phyloP scores from a whole-genome alignment of 306 rosid species.

The Cicer arietinum region DNA sequence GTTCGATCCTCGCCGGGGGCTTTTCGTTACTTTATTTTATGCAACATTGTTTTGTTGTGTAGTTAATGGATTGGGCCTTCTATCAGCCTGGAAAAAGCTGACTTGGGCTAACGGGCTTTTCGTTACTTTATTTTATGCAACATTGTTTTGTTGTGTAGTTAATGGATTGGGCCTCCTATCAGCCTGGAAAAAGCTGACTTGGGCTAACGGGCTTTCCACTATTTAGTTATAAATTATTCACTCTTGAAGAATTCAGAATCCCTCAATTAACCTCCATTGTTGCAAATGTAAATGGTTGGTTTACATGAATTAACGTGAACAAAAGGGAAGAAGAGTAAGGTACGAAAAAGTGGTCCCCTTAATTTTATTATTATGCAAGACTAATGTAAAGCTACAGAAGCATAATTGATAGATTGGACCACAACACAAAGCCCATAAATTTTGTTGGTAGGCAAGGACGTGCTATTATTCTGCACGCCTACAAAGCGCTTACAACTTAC shows the following conservation, averaged over 20 bases:
- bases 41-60: no score
- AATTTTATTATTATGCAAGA: neutral
- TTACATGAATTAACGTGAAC: neutral
- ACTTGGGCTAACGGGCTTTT: slow-evolving; percentile 58
- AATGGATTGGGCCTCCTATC: no score
- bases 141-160: no score
- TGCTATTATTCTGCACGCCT: slow-evolving; percentile 45
- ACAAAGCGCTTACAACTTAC: slow-evolving; percentile 37
- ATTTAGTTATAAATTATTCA: no score
- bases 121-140: no score
- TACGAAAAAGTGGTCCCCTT: slow-evolving; percentile 44
- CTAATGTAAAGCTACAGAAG: neutral
- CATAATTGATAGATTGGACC: slow-evolving; percentile 36
- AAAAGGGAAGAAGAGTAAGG: slow-evolving; percentile 29
- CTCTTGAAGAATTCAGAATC: no score
- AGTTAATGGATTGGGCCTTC: no score
- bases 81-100: no score
- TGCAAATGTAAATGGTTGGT: neutral
- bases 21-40: neutral
- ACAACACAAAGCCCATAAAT: slow-evolving; percentile 25
- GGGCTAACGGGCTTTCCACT: no score
- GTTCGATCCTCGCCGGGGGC: slow-evolving; percentile 99
- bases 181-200: no score
- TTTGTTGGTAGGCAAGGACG: slow-evolving; percentile 21
- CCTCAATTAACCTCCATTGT: neutral